Evolutionary conservation across 2,329 filamentous ascomycete species (phyloP), one percentile per base, ranked within the genome.

Genomic region (Sporothrix brunneoviolacea): DNA sequence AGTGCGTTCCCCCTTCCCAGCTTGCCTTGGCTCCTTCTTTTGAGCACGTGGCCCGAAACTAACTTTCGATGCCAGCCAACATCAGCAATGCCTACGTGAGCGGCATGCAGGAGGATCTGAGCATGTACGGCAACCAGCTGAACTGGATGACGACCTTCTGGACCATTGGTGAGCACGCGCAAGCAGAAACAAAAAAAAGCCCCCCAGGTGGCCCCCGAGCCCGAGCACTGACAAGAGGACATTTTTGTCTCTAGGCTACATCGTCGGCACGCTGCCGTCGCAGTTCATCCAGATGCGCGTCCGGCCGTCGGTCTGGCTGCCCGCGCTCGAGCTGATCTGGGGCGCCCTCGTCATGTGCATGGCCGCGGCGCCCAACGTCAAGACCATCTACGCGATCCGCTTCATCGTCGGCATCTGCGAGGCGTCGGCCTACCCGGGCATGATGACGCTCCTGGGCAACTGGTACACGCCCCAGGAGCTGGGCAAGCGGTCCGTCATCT

Each of bases 371-470:
- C 73, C 69, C 54, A 74, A 73, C 50, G 62, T 70, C 3, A 70
- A 71, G 53, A 73, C 71, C 0, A 67, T 77, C 24, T 76, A 74
- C 56, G 67, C 68, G 33, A 60, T 74, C 5, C 66, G 65, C 2
- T 78, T 78, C 54, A 64, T 78, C n/a, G 55, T 73, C 1, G 71
- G 67, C 0, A 57, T 72, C 0, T 60, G 73, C 0, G 69, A 73
- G 42, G 70, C 70, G 0, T 69, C 70, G 0, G 72, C 73, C 50
- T 73, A 72, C 19, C 70, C 69, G 0, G 69, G 71, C 50, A 54
- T 69, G 7, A 65, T 70, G 32, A 46, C 68, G 10, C 70, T 70
- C 38, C 59, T 71, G 8, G 68, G 65, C 4, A 70, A 70, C 57
- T 71, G 70, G 48, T 70, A 69, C 57, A 68, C 68, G 52, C 64